Conservation (phyloP, 2,329 filamentous ascomycete genomes). For the Alternaria rosae region DNA sequence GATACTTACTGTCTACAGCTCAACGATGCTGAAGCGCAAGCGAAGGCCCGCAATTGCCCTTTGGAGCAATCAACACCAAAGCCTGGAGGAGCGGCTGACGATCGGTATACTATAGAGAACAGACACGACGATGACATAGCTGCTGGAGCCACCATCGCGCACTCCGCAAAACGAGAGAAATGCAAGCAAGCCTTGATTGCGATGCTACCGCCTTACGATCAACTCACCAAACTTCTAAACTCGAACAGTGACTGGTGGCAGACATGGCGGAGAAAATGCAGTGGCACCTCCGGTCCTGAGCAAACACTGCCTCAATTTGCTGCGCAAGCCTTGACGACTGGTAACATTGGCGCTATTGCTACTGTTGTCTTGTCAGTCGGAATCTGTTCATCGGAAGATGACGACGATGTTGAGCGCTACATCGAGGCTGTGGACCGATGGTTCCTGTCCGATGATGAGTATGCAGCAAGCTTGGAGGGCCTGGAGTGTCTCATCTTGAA, state of each 20-base stretch:
- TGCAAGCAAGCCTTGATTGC: slow-evolving; percentile 46
- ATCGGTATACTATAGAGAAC: slow-evolving; percentile 42
- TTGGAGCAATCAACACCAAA: slow-evolving; percentile 26
- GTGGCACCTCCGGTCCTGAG: slow-evolving; percentile 51
- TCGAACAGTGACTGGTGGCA: slow-evolving; percentile 53
- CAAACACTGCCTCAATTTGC: slow-evolving; percentile 52
- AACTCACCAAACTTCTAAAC: slow-evolving; percentile 43
- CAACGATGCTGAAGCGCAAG: slow-evolving; percentile 45
- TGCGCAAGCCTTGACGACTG: slow-evolving; percentile 55
- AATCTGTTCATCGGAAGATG: slow-evolving; percentile 50
- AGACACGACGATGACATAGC: slow-evolving; percentile 40
- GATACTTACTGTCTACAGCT: slow-evolving; percentile 35
- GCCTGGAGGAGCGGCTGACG: slow-evolving; percentile 14
- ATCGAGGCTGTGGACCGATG: slow-evolving; percentile 57
- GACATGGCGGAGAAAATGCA: slow-evolving; percentile 53
- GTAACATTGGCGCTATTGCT: slow-evolving; percentile 50
- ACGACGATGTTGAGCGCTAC: slow-evolving; percentile 57
- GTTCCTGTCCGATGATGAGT: slow-evolving; percentile 60
- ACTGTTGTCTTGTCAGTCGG: slow-evolving; percentile 49
- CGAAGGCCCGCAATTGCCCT: slow-evolving; percentile 35
- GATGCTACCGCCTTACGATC: slow-evolving; percentile 45
- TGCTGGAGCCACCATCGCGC: slow-evolving; percentile 22
- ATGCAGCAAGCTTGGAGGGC: slow-evolving; percentile 59
- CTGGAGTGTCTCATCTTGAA: slow-evolving; percentile 62
- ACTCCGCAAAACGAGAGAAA: slow-evolving; percentile 45